phyloP scores from a whole-genome alignment of 1,284 basidiomycete genomes.

The Papiliotrema flavescens region DNA sequence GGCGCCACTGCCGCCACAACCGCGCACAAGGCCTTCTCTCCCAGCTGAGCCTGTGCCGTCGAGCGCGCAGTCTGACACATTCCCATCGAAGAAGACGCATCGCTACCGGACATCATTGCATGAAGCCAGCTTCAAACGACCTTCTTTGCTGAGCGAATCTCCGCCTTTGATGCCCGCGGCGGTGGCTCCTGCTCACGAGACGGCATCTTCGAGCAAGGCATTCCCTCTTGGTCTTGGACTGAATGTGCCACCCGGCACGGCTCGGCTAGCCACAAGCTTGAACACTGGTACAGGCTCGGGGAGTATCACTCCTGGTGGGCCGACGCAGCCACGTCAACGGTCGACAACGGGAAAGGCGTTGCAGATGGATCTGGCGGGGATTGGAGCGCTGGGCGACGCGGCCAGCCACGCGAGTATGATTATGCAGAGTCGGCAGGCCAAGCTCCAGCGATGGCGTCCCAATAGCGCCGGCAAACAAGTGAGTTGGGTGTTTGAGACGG shows the following conservation, averaged over 20 bases:
- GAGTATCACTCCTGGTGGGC: conserved; percentile 16
- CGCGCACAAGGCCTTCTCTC: not conserved
- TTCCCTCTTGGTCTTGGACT: conserved; percentile 26
- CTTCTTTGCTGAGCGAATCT: conserved; percentile 11
- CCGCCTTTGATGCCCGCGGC: conserved; percentile 7
- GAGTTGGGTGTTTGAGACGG: not conserved
- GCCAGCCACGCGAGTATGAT: conserved; percentile 55
- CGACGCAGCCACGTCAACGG: not conserved
- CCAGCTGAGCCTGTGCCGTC: too few relatives aligned
- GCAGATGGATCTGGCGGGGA: conserved; percentile 39
- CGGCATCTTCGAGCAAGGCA: not conserved
- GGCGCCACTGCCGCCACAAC: conserved; percentile 12
- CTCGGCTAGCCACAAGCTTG: not conserved
- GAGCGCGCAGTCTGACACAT: not conserved
- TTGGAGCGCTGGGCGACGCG: conserved; percentile 49
- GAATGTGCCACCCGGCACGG: conserved; percentile 17
- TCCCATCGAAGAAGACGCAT: conserved; percentile 13
- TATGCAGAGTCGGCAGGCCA: conserved; percentile 55
- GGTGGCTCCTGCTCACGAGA: conserved; percentile 2
- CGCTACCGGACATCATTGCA: conserved; percentile 39
- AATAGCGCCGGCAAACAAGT: conserved; percentile 24
- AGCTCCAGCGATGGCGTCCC: conserved; percentile 54
- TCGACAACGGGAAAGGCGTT: conserved; percentile 16
- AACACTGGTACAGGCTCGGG: conserved; percentile 8
- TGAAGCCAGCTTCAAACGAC: conserved; percentile 23